Base-by-base conservation (phyloP, 768 basidiomycete genomes). In the Candolleomyces efflorescens region DNA sequence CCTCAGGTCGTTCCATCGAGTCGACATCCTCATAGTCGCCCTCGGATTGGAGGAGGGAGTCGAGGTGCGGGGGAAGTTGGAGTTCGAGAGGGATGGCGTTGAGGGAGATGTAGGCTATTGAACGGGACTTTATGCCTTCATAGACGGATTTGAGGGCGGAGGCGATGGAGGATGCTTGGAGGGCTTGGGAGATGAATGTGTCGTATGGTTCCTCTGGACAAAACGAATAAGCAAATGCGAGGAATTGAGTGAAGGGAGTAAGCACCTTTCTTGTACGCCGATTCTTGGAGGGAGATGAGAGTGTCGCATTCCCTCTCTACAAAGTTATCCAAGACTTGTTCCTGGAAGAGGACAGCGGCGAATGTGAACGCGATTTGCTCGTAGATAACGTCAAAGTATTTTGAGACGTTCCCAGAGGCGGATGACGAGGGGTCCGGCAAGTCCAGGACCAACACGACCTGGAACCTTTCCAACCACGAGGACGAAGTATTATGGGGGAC, bases 331-430 rank as follows among this genome's bases (percentile, higher is more conserved):
- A 88, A 71, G 3, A 92, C 87, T 71, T 99, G 96, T 67, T 97
- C 89, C 67, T 93, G 90, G 63, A 89, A 95, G 45, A 98, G 77
- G 9, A 95, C 93, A 5, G 96, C 97, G 2, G 95, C 93, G 61
- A 93, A 77, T 2, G 90, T 88, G 73, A 95, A 95, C 0, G 87
- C 89, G 56, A 96, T 81, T 66, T 94, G 93, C 60, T 92, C 83
- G 66, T 97, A 97, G 39, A 97, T 82, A 47, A 87, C 83, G 66
- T 96, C 92, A 63, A 92, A 85, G 67, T 94, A 90, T 67, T 84
- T 87, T 50, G 82, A 74, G 27, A 92, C 74, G 65, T 89, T 90
- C 12, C 88, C 88, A 4, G 86, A 87, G 20, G 86, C 83, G 7
- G 88, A 89, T 12, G 89, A 92, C 9, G 91, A 91, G 9, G 94